phyloP scores from a whole-genome alignment of 148 eudicot species.

The Amaranthus palmeri region DNA sequence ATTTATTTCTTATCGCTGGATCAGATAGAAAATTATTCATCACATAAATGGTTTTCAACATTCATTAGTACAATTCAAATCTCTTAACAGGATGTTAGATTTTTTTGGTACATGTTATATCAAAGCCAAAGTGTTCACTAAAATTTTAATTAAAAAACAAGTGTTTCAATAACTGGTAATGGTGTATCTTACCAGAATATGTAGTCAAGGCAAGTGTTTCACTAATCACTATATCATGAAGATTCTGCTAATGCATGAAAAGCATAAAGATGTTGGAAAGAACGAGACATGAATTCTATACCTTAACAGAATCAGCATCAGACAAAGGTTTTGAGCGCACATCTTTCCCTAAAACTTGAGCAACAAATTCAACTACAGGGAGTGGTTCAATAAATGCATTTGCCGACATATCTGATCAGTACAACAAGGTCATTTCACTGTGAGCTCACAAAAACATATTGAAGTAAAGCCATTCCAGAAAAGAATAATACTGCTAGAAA shows the following conservation, averaged over 20 bases:
- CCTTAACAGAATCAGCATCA: constrained; percentile 81
- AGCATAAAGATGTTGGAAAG: neutral
- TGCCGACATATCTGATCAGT: constrained; percentile 58
- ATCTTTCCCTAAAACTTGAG: constrained; percentile 63
- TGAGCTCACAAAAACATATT: constrained; percentile 5
- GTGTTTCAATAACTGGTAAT: too few species aligned
- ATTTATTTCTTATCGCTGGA: neutral
- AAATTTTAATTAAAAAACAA: too few species aligned
- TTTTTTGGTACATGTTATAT: neutral
- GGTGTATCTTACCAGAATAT: too few species aligned
- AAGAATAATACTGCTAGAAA: neutral
- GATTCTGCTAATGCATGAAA: neutral
- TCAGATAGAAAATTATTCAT: neutral
- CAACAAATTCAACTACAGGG: constrained; percentile 64
- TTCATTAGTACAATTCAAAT: neutral
- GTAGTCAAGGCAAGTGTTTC: neutral
- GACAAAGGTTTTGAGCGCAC: constrained; percentile 58
- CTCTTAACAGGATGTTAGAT: neutral
- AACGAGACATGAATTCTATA: constrained; percentile 5
- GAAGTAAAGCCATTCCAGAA: neutral
- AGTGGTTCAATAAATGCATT: constrained; percentile 77
- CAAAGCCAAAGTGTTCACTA: neutral
- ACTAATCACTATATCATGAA: neutral
- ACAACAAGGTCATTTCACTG: neutral
- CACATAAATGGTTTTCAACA: neutral